Evolutionary conservation across 345 rosid genomes (phyloP).

Genomic region (Citrus unshiu): DNA sequence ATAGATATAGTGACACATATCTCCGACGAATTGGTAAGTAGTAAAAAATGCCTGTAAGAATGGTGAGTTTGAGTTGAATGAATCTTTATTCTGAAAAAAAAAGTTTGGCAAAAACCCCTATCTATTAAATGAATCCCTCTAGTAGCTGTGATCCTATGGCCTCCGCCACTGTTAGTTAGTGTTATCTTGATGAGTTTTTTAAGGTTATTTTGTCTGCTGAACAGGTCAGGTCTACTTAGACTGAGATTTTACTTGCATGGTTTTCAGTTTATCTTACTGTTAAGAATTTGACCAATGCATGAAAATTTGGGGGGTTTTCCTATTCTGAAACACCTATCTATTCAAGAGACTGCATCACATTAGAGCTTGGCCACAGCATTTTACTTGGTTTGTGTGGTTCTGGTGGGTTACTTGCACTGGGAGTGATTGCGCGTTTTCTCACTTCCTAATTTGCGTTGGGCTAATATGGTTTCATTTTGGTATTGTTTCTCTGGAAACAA

Average conservation of each 20-base stretch:
- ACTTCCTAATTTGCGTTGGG: background rate
- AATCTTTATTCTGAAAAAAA: background rate
- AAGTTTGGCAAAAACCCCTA: background rate
- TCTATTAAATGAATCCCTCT: background rate
- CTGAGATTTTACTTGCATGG: background rate
- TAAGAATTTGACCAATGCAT: background rate
- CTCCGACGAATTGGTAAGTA: slow-evolving; percentile 75
- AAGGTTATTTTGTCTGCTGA: background rate
- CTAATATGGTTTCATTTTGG: slow-evolving; percentile 2
- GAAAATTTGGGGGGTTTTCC: background rate
- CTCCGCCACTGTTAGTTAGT: background rate
- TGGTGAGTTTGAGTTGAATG: background rate
- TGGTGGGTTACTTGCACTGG: background rate
- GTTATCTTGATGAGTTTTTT: background rate
- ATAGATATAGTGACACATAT: slow-evolving; percentile 83
- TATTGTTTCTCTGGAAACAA: slow-evolving; percentile 5
- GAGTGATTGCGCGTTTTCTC: background rate
- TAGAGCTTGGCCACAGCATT: background rate
- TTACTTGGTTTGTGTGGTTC: background rate
- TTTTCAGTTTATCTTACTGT: background rate
- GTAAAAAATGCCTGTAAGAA: background rate
- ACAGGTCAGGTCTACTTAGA: background rate
- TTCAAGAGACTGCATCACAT: background rate
- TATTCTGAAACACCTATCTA: background rate
- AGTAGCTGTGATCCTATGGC: background rate